These are phyloP conservation scores for Colletotrichum ledebouriae DNA, from an alignment of 2,329 filamentous ascomycete species.

Conservation along the genomic window DNA sequence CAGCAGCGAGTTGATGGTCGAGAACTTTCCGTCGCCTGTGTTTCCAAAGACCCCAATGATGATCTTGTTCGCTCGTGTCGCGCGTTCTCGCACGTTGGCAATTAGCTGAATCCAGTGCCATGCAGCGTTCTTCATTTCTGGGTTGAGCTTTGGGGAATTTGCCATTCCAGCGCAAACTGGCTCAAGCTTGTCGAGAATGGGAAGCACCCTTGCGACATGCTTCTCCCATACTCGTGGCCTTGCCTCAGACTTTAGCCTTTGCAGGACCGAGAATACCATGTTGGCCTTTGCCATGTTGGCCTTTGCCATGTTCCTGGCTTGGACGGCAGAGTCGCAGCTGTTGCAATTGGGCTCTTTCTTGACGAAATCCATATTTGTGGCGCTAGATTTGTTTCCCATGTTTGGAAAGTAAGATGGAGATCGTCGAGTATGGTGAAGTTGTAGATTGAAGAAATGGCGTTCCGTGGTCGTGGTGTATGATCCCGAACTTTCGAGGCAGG, in stretches of 20 bases:
- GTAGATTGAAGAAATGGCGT: too few relatives aligned
- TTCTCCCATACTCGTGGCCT: slow-evolving; percentile 21
- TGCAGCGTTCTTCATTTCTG: neutral
- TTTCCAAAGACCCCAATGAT: slow-evolving; percentile 24
- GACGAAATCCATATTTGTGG: too few relatives aligned
- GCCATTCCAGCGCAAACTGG: neutral
- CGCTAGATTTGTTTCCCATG: too few relatives aligned
- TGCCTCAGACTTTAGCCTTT: neutral
- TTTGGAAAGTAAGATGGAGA: too few relatives aligned
- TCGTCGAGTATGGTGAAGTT: too few relatives aligned
- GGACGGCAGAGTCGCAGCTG: too few relatives aligned
- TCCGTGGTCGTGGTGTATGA: too few relatives aligned
- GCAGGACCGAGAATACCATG: slow-evolving; percentile 3
- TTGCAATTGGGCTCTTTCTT: too few relatives aligned
- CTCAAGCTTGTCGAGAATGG: slow-evolving; percentile 14
- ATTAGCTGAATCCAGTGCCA: neutral
- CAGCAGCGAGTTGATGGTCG: slow-evolving; percentile 19
- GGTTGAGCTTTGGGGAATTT: neutral
- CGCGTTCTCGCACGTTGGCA: neutral
- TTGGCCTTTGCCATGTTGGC: neutral
- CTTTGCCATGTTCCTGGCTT: too few relatives aligned
- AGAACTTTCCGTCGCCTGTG: slow-evolving; percentile 28
- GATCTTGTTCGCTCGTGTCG: neutral
- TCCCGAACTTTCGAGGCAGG: too few relatives aligned
- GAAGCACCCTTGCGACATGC: neutral